phyloP scores from a whole-genome alignment of 176 grass and related monocot genomes.

The Oryza officinalis region DNA sequence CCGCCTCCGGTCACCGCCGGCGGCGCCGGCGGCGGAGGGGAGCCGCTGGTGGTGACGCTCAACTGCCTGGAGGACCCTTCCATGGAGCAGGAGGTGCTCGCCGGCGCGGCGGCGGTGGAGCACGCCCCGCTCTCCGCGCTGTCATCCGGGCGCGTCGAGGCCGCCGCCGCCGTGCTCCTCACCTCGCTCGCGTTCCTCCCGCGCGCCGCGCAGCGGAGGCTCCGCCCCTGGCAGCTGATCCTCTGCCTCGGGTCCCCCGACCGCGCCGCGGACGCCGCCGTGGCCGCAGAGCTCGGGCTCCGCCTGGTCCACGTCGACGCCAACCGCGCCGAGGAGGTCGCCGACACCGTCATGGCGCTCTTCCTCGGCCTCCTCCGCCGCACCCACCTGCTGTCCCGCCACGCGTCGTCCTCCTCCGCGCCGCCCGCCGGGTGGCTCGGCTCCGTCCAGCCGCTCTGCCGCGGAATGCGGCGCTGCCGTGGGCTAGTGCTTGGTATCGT shows the following conservation, averaged over 20 bases:
- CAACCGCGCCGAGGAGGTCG: slow-evolving; percentile 79
- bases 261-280: slow-evolving; percentile 66
- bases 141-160: slow-evolving; percentile 59
- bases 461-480: slow-evolving; percentile 81
- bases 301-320: slow-evolving; percentile 78
- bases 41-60: slow-evolving; percentile 69
- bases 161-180: slow-evolving; percentile 67
- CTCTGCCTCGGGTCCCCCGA: slow-evolving; percentile 81
- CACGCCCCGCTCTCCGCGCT: slow-evolving; percentile 70
- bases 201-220: slow-evolving; percentile 78
- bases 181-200: slow-evolving; percentile 84
- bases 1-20: not conserved
- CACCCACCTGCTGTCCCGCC: slow-evolving; percentile 77
- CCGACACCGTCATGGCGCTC: slow-evolving; percentile 94
- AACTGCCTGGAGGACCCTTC: slow-evolving; percentile 84
- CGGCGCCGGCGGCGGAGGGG: not conserved
- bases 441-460: slow-evolving; percentile 76
- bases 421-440: slow-evolving; percentile 69
- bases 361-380: slow-evolving; percentile 83
- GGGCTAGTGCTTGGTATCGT: slow-evolving; percentile 87
- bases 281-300: slow-evolving; percentile 82
- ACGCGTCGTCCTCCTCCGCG: slow-evolving; percentile 56
- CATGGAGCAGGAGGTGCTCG: slow-evolving; percentile 66
- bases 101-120: slow-evolving; percentile 65
- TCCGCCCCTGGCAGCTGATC: slow-evolving; percentile 87